Conservation (phyloP, 2,329 filamentous ascomycete species). For the Geosmithia flava region DNA sequence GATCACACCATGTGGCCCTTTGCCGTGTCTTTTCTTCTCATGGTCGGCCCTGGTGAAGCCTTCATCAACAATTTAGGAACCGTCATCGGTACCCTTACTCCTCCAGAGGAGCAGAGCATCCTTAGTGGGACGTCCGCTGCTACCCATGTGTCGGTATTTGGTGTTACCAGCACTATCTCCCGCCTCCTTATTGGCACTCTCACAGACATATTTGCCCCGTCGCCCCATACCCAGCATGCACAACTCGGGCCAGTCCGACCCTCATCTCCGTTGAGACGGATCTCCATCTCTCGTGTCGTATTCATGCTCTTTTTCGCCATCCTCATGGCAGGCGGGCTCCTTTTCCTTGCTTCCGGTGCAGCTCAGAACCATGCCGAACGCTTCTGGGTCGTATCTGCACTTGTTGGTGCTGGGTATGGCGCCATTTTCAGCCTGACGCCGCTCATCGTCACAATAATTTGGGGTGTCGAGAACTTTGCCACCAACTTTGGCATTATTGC, state of each 20-base stretch:
- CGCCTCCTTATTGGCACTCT: constrained; percentile 82
- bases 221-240: constrained; percentile 45
- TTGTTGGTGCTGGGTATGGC: constrained; percentile 85
- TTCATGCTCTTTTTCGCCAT: constrained; percentile 69
- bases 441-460: constrained; percentile 91
- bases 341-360: constrained; percentile 63
- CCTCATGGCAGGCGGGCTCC: constrained; percentile 62
- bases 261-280: constrained; percentile 15
- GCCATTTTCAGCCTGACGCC: constrained; percentile 82
- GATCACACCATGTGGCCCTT: constrained; percentile 96
- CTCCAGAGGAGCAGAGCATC: constrained; percentile 32
- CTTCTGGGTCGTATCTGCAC: constrained; percentile 75
- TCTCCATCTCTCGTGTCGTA: constrained; percentile 62
- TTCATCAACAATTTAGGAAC: constrained; percentile 98
- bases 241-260: constrained; percentile 22
- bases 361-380: constrained; percentile 63
- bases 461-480: constrained; percentile 97
- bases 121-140: constrained; percentile 48
- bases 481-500: constrained; percentile 97
- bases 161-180: constrained; percentile 79
- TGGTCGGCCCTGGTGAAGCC: constrained; percentile 89
- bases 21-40: constrained; percentile 79
- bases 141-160: constrained; percentile 88
- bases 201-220: constrained; percentile 73
- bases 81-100: constrained; percentile 75